A percentile compares a stretch with the other conserved stretches of the same genome.
phyloP scores from a whole-genome alignment of 495 filamentous ascomycete genomes.

The Lophium mytilinum region DNA sequence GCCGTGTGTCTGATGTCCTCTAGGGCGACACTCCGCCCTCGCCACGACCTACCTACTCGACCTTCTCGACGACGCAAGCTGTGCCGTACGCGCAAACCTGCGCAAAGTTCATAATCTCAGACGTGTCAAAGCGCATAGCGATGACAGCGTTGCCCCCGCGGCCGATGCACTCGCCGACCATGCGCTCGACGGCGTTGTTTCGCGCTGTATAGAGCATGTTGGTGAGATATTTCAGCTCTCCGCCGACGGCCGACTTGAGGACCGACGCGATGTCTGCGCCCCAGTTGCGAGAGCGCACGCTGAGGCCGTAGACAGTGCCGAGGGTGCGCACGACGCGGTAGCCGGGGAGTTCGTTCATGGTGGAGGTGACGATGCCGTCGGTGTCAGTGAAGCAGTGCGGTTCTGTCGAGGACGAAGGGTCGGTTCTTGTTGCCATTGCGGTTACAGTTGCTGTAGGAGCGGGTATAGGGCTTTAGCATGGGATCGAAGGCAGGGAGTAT shows the following conservation, averaged over 20 bases:
- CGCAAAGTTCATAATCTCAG: slow-evolving; percentile 41
- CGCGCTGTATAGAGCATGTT: slow-evolving; percentile 48
- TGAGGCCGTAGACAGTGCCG: slow-evolving; percentile 51
- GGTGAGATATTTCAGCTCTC: slow-evolving; percentile 51
- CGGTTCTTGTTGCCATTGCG: too few relatives aligned
- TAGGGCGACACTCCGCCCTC: too few relatives aligned
- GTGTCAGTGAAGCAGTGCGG: slow-evolving; percentile 51
- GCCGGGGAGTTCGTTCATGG: slow-evolving; percentile 45
- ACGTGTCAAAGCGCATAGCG: slow-evolving; percentile 48
- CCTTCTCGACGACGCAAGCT: slow-evolving; percentile 45
- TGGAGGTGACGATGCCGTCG: slow-evolving; percentile 49
- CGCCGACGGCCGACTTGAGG: slow-evolving; percentile 45
- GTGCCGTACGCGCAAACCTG: slow-evolving; percentile 55
- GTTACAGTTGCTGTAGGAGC: too few relatives aligned
- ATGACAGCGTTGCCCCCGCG: slow-evolving; percentile 55
- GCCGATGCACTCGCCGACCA: slow-evolving; percentile 48
- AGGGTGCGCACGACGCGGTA: slow-evolving; percentile 51
- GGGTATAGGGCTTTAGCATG: too few relatives aligned
- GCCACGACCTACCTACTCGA: slow-evolving; percentile 24
- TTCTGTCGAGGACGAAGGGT: not conserved
- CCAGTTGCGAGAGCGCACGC: slow-evolving; percentile 50
- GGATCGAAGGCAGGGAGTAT: too few relatives aligned
- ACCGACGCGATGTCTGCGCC: slow-evolving; percentile 40
- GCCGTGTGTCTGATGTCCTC: too few relatives aligned
- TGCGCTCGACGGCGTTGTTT: slow-evolving; percentile 46